Evolutionary conservation across 768 basidiomycete genomes (phyloP).

Genomic region (Pleurotus salmoneostramineus): DNA sequence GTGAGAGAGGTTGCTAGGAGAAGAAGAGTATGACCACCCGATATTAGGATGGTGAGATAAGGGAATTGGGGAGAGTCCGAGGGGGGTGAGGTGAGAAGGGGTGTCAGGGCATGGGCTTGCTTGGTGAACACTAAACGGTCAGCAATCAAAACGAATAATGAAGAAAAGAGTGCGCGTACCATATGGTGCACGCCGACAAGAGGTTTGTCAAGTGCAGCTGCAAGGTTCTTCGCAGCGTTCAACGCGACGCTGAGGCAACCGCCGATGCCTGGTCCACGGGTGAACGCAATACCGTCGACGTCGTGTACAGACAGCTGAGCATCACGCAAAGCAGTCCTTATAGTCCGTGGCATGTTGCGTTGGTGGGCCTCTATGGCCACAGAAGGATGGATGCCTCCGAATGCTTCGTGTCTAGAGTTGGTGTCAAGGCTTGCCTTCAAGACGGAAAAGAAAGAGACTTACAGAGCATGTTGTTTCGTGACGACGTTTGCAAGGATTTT

Average conservation of each 20-base stretch:
- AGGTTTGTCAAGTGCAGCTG: conserved; percentile 73
- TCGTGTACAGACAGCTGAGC: conserved; percentile 56
- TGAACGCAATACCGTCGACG: conserved; percentile 88
- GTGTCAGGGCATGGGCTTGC: conserved; percentile 93
- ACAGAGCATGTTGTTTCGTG: conserved; percentile 73
- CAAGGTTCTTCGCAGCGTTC: conserved; percentile 83
- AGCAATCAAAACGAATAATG: neutral
- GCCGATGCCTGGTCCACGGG: conserved; percentile 76
- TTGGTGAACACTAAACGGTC: conserved; percentile 22
- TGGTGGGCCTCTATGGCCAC: conserved; percentile 78
- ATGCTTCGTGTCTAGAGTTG: conserved; percentile 44
- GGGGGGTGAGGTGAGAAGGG: conserved; percentile 57
- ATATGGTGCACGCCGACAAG: conserved; percentile 93
- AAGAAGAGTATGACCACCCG: conserved; percentile 93
- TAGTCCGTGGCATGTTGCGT: conserved; percentile 74
- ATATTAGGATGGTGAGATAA: conserved; percentile 84
- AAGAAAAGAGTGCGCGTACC: conserved; percentile 39
- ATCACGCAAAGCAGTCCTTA: conserved; percentile 61
- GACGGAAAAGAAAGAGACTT: conserved; percentile 15
- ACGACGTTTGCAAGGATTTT: conserved; percentile 82
- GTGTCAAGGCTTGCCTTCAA: conserved; percentile 1
- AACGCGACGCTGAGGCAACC: conserved; percentile 78
- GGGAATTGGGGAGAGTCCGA: conserved; percentile 59
- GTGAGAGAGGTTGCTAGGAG: conserved; percentile 61
- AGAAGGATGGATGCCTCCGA: conserved; percentile 77